Evolutionary conservation across 2,329 filamentous ascomycete species (phyloP).

Genomic region (Lasiodiplodia sp.): DNA sequence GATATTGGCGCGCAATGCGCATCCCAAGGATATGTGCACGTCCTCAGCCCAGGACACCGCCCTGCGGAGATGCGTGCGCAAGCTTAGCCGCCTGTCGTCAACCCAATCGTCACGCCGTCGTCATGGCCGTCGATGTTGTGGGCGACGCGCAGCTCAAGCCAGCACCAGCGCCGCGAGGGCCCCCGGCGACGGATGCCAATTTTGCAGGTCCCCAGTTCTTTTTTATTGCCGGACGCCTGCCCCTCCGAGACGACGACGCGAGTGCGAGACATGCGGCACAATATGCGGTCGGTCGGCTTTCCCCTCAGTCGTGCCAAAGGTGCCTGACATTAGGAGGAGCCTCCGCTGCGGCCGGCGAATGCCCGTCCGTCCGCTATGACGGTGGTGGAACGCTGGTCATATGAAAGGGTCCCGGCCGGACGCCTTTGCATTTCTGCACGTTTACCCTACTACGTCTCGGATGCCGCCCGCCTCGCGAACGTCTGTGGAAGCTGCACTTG

Average conservation of each 20-base stretch:
- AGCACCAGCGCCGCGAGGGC: constrained; percentile 1
- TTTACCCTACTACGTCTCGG: background rate
- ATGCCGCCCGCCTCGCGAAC: background rate
- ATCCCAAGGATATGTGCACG: constrained; percentile 1
- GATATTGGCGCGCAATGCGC: constrained; percentile 24
- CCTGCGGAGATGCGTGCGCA: constrained; percentile 15
- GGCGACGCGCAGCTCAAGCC: constrained; percentile 10
- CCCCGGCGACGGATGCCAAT: constrained; percentile 18
- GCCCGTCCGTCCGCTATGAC: background rate
- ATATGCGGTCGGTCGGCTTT: background rate
- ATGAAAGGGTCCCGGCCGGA: background rate
- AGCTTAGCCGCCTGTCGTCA: constrained; percentile 4
- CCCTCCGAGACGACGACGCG: constrained; percentile 16
- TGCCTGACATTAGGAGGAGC: too few relatives aligned
- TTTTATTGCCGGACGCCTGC: constrained; percentile 17
- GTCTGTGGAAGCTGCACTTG: background rate
- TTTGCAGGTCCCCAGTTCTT: constrained; percentile 27
- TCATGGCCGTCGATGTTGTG: constrained; percentile 3
- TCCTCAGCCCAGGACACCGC: constrained; percentile 20
- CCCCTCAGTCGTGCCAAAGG: background rate
- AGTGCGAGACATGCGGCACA: constrained; percentile 4
- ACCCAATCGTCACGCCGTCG: constrained; percentile 21
- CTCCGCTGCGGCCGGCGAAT: background rate
- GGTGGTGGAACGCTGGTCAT: background rate
- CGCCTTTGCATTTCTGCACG: background rate